phyloP scores from a whole-genome alignment of 805 yeast species.

The Peterozyma toletana region DNA sequence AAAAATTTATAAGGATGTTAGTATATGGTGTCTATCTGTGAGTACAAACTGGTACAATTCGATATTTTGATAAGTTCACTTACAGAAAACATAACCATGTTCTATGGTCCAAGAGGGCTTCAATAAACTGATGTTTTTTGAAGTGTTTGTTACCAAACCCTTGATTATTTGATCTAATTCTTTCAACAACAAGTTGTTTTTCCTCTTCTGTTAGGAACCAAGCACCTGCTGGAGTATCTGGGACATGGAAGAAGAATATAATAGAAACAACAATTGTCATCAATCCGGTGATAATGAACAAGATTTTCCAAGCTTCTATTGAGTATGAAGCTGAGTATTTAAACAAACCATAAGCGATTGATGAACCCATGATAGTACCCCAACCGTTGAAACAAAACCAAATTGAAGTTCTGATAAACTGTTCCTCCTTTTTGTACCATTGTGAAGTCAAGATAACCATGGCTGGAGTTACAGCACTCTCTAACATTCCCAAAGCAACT shows the following conservation, averaged over 20 bases:
- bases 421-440: slow-evolving; percentile 47
- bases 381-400: slow-evolving; percentile 39
- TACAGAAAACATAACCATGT: slow-evolving; percentile 7
- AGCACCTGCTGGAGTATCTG: slow-evolving; percentile 44
- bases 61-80: slow-evolving; percentile 13
- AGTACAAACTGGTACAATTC: slow-evolving; percentile 17
- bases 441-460: slow-evolving; percentile 49
- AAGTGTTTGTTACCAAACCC: slow-evolving; percentile 34
- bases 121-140: slow-evolving; percentile 29
- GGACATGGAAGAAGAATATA: slow-evolving; percentile 39
- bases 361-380: slow-evolving; percentile 43
- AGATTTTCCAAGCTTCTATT: slow-evolving; percentile 50
- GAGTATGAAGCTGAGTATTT: slow-evolving; percentile 25
- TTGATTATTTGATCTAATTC: slow-evolving; percentile 39
- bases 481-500: slow-evolving; percentile 46
- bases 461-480: slow-evolving; percentile 43
- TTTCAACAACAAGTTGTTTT: slow-evolving; percentile 37
- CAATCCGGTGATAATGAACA: slow-evolving; percentile 56
- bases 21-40: slow-evolving; percentile 9
- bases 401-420: slow-evolving; percentile 28
- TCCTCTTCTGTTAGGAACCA: slow-evolving; percentile 40
- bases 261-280: slow-evolving; percentile 47
- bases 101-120: slow-evolving; percentile 23
- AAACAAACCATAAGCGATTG: slow-evolving; percentile 48
- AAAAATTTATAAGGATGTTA: no score